Evolutionary conservation across 2,329 filamentous ascomycete genomes (phyloP).

Genomic region (Colletotrichum orbiculare): DNA sequence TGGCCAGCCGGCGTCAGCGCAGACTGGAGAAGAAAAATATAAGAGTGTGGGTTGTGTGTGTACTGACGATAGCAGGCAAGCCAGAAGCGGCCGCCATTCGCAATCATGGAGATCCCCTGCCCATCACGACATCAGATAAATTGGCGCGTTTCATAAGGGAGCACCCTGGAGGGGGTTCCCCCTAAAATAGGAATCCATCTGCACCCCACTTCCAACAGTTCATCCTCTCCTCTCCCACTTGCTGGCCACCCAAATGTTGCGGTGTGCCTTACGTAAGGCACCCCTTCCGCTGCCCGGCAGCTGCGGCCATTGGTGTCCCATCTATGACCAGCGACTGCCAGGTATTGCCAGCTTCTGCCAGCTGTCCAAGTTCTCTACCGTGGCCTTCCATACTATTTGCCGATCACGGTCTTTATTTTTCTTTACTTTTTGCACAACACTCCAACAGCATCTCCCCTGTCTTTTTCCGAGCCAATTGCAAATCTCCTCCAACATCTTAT

Average conservation of each 20-base stretch:
- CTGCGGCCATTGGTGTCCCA: too few species aligned
- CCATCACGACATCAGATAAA: slow-evolving; percentile 35
- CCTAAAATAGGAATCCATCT: slow-evolving; percentile 30
- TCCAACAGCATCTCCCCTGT: too few species aligned
- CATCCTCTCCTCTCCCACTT: slow-evolving; percentile 1
- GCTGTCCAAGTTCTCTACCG: too few species aligned
- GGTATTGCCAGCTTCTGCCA: too few species aligned
- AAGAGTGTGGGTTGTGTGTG: slow-evolving; percentile 5
- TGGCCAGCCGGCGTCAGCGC: background rate
- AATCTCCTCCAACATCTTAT: background rate
- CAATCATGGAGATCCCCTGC: slow-evolving; percentile 27
- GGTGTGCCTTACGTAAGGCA: too few species aligned
- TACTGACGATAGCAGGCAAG: background rate
- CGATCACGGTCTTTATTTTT: too few species aligned
- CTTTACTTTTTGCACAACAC: too few species aligned
- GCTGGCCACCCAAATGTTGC: too few species aligned
- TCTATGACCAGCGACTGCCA: too few species aligned
- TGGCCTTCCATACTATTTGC: too few species aligned
- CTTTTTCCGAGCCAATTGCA: too few species aligned
- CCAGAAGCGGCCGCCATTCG: background rate
- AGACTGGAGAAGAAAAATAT: slow-evolving; percentile 1
- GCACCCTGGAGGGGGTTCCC: slow-evolving; percentile 16
- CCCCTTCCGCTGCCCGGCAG: too few species aligned
- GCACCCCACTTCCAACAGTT: background rate
- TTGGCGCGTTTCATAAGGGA: slow-evolving; percentile 36